phyloP scores from a whole-genome alignment of 73 alveolate genomes.

The Paramecium biaurelia region DNA sequence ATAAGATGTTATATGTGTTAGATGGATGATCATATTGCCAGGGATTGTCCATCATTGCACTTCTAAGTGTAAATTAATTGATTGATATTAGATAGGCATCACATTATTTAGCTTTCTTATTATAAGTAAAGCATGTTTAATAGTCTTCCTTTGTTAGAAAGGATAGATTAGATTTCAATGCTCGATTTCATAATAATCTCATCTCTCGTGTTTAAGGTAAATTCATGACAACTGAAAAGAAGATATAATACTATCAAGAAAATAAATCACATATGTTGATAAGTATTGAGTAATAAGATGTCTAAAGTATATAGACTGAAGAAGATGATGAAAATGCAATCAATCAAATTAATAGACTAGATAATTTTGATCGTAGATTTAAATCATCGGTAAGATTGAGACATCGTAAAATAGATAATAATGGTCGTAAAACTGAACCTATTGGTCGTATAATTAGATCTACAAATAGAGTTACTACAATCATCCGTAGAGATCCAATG shows the following conservation, averaged over 20 bases:
- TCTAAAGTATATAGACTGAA: not conserved
- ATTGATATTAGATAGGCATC: conserved; percentile 27
- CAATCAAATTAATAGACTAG: not conserved
- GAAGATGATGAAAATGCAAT: conserved; percentile 3
- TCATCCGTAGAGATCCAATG: not conserved
- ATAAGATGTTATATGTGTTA: conserved; percentile 38
- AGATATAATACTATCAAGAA: not conserved
- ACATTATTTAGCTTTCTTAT: not conserved
- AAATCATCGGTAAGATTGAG: not conserved
- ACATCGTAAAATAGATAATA: not conserved
- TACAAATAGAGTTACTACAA: not conserved
- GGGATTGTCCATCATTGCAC: conserved; percentile 44
- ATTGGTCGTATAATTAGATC: not conserved
- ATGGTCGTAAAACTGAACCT: not conserved
- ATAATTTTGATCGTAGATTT: not conserved
- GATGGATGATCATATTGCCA: conserved; percentile 38
- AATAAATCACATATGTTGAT: not conserved
- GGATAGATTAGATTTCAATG: not conserved
- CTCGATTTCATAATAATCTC: not conserved
- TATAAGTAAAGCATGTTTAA: not conserved
- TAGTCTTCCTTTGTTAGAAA: not conserved
- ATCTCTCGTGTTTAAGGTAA: not conserved
- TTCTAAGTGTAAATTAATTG: conserved; percentile 9
- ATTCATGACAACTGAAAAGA: not conserved
- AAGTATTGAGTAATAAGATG: not conserved